phyloP scores from a whole-genome alignment of 2,329 filamentous ascomycete species.

The Penicillium sp. region DNA sequence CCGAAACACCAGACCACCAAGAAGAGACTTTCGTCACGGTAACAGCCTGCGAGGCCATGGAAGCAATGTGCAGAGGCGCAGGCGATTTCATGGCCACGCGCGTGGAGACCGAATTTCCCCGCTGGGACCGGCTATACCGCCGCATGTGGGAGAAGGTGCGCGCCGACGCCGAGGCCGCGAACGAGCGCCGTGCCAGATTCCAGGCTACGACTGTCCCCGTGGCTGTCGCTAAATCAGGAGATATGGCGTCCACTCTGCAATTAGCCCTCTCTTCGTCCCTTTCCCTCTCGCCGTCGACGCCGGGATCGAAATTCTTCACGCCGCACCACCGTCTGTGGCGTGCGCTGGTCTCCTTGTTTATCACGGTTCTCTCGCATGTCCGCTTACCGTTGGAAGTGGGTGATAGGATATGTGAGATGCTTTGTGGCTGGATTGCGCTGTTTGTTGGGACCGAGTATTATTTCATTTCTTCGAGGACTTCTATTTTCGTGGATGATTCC shows the following conservation, averaged over 20 bases:
- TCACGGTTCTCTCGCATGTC: slow-evolving; percentile 40
- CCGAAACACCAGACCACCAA: slow-evolving; percentile 26
- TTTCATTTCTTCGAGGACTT: slow-evolving; percentile 12
- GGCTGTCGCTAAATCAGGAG: slow-evolving; percentile 10
- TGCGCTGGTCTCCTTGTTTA: slow-evolving; percentile 37
- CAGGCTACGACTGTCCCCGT: not conserved
- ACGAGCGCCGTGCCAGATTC: slow-evolving; percentile 31
- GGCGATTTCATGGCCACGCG: slow-evolving; percentile 78
- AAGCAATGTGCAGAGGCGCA: slow-evolving; percentile 65
- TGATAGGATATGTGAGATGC: slow-evolving; percentile 41
- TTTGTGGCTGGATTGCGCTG: slow-evolving; percentile 36
- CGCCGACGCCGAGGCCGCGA: slow-evolving; percentile 35
- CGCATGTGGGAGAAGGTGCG: slow-evolving; percentile 38
- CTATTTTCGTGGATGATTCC: not conserved
- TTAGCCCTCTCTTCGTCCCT: slow-evolving; percentile 16
- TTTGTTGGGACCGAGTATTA: slow-evolving; percentile 38
- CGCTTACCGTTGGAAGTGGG: slow-evolving; percentile 39
- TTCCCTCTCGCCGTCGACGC: slow-evolving; percentile 18
- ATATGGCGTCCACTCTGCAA: not conserved
- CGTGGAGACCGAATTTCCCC: slow-evolving; percentile 65
- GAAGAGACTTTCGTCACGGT: slow-evolving; percentile 56
- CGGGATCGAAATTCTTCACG: slow-evolving; percentile 35
- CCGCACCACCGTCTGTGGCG: slow-evolving; percentile 41
- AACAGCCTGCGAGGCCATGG: slow-evolving; percentile 67
- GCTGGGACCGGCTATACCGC: slow-evolving; percentile 43